Evolutionary conservation across 2,329 filamentous ascomycete species (phyloP).

Genomic region (Fusarium zealandicum): DNA sequence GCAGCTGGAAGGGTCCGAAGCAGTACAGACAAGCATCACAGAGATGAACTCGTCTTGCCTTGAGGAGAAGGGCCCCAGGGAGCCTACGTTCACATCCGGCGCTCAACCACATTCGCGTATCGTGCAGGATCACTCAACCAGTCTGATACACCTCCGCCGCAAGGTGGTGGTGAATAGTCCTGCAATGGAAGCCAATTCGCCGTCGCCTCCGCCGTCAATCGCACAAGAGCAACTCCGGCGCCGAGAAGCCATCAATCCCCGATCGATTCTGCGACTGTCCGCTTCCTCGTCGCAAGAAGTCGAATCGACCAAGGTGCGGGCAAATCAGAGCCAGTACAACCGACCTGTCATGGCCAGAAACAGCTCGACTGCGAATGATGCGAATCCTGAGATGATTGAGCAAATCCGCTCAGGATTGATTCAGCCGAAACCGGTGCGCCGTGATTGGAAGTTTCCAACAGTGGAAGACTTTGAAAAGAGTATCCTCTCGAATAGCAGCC

Average conservation of each 20-base stretch:
- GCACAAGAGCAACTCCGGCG: constrained; percentile 48
- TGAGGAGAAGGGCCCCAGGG: neutral
- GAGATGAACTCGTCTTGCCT: neutral
- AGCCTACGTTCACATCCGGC: neutral
- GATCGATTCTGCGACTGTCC: constrained; percentile 47
- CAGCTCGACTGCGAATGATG: neutral
- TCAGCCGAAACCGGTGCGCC: constrained; percentile 1
- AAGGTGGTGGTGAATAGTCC: constrained; percentile 48
- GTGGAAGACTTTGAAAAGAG: constrained; percentile 40
- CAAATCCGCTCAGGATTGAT: constrained; percentile 42
- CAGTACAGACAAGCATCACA: neutral
- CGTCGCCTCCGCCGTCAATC: constrained; percentile 43
- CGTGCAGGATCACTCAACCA: neutral
- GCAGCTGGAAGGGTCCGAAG: neutral
- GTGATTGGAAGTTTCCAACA: constrained; percentile 32
- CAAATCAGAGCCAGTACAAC: constrained; percentile 37
- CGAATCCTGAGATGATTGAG: constrained; percentile 36
- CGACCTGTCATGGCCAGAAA: constrained; percentile 28
- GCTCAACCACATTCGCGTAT: neutral
- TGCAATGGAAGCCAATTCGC: constrained; percentile 24
- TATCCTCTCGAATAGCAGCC: constrained; percentile 4
- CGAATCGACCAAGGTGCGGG: neutral
- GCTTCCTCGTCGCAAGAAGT: constrained; percentile 17
- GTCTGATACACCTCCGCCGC: constrained; percentile 24
- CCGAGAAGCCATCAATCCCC: constrained; percentile 41